Conservation (phyloP, 257 asterid genomes). For the Ophiorrhiza pumila region DNA sequence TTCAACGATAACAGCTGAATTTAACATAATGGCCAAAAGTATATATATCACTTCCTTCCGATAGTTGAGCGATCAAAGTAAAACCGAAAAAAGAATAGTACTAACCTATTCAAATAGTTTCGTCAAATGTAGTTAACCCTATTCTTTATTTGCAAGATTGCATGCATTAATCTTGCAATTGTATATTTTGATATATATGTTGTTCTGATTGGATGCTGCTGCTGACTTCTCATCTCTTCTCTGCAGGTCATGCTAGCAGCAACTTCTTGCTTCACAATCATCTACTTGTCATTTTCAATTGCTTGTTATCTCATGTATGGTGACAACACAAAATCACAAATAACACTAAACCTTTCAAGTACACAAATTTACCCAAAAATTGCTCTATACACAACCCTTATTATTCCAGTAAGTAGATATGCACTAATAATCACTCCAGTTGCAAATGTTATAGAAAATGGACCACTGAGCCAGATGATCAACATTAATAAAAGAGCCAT, state of each 20-base stretch:
- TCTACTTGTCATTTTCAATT: neutral
- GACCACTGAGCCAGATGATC: neutral
- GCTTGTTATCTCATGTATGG: neutral
- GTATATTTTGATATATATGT: too few relatives aligned
- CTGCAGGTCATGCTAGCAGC: neutral
- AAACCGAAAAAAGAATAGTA: too few relatives aligned
- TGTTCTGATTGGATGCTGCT: too few relatives aligned
- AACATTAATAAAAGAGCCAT: neutral
- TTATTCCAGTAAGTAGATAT: neutral
- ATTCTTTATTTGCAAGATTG: too few relatives aligned
- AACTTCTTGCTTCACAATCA: neutral
- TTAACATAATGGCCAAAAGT: too few relatives aligned
- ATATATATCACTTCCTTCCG: too few relatives aligned
- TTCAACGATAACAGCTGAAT: too few relatives aligned
- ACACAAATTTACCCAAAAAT: neutral
- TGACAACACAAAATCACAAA: neutral
- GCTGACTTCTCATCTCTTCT: neutral
- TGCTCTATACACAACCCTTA: neutral
- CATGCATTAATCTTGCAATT: too few relatives aligned
- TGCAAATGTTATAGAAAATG: neutral
- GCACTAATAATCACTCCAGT: neutral
- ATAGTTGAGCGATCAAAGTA: too few relatives aligned
- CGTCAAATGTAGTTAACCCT: too few relatives aligned
- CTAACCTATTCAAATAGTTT: too few relatives aligned
- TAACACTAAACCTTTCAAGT: neutral